Conservation (phyloP, 179 eudicot genomes). For the Gypsophila paniculata region DNA sequence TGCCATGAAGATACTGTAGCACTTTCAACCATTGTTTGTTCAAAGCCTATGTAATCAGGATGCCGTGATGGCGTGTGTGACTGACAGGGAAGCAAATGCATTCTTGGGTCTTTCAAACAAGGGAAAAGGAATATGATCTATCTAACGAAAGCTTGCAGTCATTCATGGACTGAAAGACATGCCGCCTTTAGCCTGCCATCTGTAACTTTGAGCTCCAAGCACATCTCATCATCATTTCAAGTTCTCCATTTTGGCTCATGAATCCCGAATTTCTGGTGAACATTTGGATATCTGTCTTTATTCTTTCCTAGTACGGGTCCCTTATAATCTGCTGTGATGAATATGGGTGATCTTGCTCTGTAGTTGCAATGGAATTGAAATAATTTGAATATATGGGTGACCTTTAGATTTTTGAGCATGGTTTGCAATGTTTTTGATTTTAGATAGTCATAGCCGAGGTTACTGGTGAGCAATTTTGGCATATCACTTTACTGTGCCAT, state of each 20-base stretch:
- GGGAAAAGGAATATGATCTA: conserved; percentile 32
- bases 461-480: background rate
- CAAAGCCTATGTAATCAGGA: conserved; percentile 6
- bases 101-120: conserved; percentile 50
- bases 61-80: conserved; percentile 30
- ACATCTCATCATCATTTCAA: conserved; percentile 31
- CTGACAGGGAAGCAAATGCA: conserved; percentile 60
- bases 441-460: background rate
- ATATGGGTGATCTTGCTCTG: conserved; percentile 4
- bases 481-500: background rate
- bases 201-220: conserved; percentile 31
- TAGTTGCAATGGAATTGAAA: conserved; percentile 6
- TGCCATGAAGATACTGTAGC: background rate
- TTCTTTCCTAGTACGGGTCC: conserved; percentile 7
- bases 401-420: background rate
- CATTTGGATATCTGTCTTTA: conserved; percentile 24
- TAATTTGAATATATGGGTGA: background rate
- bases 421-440: background rate
- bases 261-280: conserved; percentile 47
- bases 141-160: conserved; percentile 33
- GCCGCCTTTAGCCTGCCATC: conserved; percentile 29
- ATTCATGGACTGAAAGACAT: conserved; percentile 27
- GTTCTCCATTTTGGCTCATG: conserved; percentile 39
- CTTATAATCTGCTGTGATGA: conserved; percentile 14
- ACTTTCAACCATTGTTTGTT: conserved; percentile 9